A percentile compares a stretch with the other conserved stretches of the same genome.
Evolutionary conservation across 208 protist species (phyloP).

Genomic region (Acanthamoeba healyi): DNA sequence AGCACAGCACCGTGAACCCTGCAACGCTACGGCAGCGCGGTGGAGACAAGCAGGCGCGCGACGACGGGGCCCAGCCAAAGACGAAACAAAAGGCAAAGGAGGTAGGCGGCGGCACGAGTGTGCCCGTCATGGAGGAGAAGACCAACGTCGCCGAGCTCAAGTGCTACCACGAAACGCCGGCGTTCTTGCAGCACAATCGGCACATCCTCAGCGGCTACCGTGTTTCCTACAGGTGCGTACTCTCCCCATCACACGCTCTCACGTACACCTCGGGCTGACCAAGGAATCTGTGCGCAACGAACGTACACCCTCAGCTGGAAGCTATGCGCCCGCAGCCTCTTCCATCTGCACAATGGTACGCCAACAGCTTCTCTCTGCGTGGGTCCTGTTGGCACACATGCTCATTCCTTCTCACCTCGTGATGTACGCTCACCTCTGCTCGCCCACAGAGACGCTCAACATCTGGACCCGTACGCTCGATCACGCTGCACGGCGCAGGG

Average conservation of each 20-base stretch:
- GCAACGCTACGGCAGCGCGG: too few relatives aligned
- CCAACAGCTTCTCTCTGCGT: not conserved
- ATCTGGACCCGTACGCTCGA: conserved; percentile 41
- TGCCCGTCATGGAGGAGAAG: not conserved
- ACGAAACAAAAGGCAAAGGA: too few relatives aligned
- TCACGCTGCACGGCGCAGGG: too few relatives aligned
- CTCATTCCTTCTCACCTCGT: not conserved
- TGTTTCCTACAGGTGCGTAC: not conserved
- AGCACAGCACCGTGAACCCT: too few relatives aligned
- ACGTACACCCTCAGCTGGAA: too few relatives aligned
- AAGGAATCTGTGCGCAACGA: too few relatives aligned
- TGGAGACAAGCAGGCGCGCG: too few relatives aligned
- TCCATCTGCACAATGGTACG: conserved; percentile 25
- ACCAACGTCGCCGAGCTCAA: not conserved
- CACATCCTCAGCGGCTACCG: conserved; percentile 44
- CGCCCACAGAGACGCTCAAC: conserved; percentile 5
- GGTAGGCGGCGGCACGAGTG: too few relatives aligned
- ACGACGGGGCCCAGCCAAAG: too few relatives aligned
- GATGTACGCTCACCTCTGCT: too few relatives aligned
- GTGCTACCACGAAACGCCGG: conserved; percentile 1
- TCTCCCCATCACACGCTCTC: too few relatives aligned
- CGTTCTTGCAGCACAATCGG: conserved; percentile 20
- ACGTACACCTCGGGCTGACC: too few relatives aligned
- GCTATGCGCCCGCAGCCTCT: conserved; percentile 28
- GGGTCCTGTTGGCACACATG: not conserved